Percentiles rank a stretch among this genome's conserved stretches.
Conservation (phyloP, 176 grass and related monocot genomes). For the Triticum urartu region DNA sequence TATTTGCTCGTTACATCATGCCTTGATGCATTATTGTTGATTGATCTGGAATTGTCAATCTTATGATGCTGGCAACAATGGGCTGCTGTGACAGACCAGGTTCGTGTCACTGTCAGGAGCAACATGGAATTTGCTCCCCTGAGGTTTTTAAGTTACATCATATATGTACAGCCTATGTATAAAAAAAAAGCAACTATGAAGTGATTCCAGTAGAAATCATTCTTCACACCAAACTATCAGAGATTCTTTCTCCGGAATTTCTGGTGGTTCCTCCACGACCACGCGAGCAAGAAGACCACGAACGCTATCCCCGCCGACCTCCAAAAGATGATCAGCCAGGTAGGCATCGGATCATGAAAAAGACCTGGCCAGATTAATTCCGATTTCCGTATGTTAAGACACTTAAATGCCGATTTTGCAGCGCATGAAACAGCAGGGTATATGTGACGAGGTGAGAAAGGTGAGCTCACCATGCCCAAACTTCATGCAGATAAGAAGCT, state of each 20-base stretch:
- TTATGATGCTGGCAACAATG: neutral
- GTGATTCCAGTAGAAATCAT: neutral
- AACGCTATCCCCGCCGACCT: conserved; percentile 52
- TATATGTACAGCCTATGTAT: conserved; percentile 68
- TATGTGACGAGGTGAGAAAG: neutral
- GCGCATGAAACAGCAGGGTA: neutral
- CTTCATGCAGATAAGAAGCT: conserved; percentile 97
- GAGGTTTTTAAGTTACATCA: conserved; percentile 19
- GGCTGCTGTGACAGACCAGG: neutral
- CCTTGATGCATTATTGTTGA: neutral
- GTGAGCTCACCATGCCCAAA: conserved; percentile 70
- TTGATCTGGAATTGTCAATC: neutral
- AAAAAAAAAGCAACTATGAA: conserved; percentile 7
- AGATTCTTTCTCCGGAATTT: conserved; percentile 59
- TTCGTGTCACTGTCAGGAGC: conserved; percentile 1
- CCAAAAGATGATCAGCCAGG: conserved; percentile 80
- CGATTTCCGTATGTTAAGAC: conserved; percentile 24
- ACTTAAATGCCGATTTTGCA: neutral
- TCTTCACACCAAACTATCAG: conserved; percentile 23
- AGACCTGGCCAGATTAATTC: conserved; percentile 40
- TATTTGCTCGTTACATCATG: neutral
- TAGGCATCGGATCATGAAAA: conserved; percentile 83
- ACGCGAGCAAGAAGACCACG: conserved; percentile 68
- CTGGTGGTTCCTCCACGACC: conserved; percentile 70
- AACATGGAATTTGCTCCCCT: conserved; percentile 25